phyloP scores from a whole-genome alignment of 2,329 filamentous ascomycete species.

The Cercospora sesami region DNA sequence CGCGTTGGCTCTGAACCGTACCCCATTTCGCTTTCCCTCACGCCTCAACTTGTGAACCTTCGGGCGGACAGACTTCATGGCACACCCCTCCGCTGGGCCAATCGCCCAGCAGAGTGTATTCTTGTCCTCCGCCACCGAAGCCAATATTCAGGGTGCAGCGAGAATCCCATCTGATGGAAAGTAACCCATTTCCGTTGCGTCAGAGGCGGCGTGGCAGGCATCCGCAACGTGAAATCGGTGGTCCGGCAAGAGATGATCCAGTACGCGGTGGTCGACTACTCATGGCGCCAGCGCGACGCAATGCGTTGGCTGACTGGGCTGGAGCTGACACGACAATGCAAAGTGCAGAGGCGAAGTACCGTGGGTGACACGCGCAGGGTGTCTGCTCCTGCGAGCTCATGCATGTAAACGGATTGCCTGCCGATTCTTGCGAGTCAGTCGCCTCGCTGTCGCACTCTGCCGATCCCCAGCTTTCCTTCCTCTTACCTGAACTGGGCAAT shows the following conservation, averaged over 20 bases:
- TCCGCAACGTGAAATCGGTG: background rate
- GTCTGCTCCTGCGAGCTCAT: background rate
- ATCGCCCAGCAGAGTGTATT: background rate
- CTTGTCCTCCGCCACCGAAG: background rate
- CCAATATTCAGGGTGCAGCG: background rate
- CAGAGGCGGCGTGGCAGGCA: background rate
- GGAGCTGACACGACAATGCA: background rate
- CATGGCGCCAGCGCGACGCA: background rate
- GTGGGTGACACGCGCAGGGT: background rate
- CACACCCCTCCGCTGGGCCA: background rate
- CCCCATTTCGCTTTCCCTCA: background rate
- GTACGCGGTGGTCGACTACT: background rate
- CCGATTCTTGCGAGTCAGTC: background rate
- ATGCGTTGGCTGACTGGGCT: background rate
- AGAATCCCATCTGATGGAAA: background rate
- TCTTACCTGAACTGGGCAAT: background rate
- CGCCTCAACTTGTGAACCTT: background rate
- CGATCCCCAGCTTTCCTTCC: background rate
- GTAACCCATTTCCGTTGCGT: background rate
- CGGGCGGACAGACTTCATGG: background rate
- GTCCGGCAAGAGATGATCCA: background rate
- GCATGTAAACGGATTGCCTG: background rate
- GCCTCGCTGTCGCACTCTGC: background rate
- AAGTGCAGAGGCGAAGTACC: background rate
- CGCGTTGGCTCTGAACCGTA: background rate